Base-by-base conservation (phyloP, 2,329 filamentous ascomycete genomes). In the Hypoxylon sp. region DNA sequence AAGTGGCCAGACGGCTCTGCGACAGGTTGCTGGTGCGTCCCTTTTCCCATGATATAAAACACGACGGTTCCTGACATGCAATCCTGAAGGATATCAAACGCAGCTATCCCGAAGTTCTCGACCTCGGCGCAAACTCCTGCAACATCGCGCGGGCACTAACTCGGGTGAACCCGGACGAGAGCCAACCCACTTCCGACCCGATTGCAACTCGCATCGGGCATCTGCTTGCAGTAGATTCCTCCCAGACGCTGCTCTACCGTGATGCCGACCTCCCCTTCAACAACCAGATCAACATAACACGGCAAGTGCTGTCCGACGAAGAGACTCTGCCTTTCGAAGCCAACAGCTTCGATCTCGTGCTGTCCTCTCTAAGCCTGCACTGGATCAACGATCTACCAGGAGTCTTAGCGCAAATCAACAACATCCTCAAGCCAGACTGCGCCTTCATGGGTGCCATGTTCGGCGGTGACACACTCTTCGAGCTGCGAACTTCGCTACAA, bases 341-440 rank as follows among this genome's bases (percentile, higher is more conserved):
- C 3, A 87, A 90, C 71, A 89, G 91, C 3, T 98, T 98, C 79
- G 94, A 98, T 78, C 89, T 97, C 5, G 93, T 98, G 10, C 84
- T 99, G 69, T 97, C 93, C 78, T 97, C 92, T 62, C 83, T 97
- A 65, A 94, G 92, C 64, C 85, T 99, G 78, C 96, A 99, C 81
- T 99, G 96, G 96, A 92, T 98, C 84, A 99, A 99, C 79, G 94
- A 99, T 79, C 88, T 99, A 4, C 96, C 96, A 0, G 92, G 92
- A 0, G 84, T 97, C 10, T 86, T 99, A 1, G 85, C 90, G 1
- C 93, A 97, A 77, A 91, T 98, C 78, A 97, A 97, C 83, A 87
- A 88, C 71, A 84, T 97, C 35, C 86, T 99, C 26, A 97, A 97
- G 80, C 94, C 95, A 0, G 96, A 99, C 79, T 87, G 88, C 63